phyloP scores from a whole-genome alignment of 2,329 filamentous ascomycete genomes.

The Aspergillus phoenicis region DNA sequence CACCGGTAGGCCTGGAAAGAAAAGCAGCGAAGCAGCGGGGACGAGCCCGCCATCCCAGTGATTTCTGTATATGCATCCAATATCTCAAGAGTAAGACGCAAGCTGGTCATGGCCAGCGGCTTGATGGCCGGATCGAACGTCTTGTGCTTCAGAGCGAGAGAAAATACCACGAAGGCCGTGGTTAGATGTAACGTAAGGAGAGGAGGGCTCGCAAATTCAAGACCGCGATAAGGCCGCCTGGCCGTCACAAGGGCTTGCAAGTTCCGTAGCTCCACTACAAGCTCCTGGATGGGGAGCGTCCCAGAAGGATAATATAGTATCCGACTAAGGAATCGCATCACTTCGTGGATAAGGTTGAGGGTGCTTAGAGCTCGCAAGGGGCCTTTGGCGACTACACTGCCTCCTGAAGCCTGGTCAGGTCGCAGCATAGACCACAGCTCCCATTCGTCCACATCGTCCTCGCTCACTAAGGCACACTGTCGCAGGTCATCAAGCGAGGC shows the following conservation, averaged over 20 bases:
- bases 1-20: slow-evolving; percentile 16
- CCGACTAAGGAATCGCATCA: neutral
- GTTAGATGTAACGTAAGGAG: slow-evolving; percentile 20
- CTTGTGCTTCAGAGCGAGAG: slow-evolving; percentile 9
- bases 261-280: neutral
- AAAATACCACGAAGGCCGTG: slow-evolving; percentile 15
- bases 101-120: too few species aligned
- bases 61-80: slow-evolving; percentile 19
- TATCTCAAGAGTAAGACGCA: neutral
- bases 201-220: slow-evolving; percentile 13
- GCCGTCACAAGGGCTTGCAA: neutral
- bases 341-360: neutral
- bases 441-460: slow-evolving; percentile 26
- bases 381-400: neutral
- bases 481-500: slow-evolving; percentile 11
- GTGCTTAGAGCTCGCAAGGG: neutral
- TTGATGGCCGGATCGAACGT: neutral
- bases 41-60: slow-evolving; percentile 6
- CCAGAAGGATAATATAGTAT: neutral
- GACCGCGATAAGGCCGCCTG: slow-evolving; percentile 4
- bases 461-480: slow-evolving; percentile 10
- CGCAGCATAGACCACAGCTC: slow-evolving; percentile 17
- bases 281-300: neutral
- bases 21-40: slow-evolving; percentile 20
- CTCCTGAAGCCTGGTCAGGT: neutral